A percentile compares a stretch with the other conserved stretches of the same genome.
Conservation (phyloP, 805 yeast genomes). For the Yamadazyma olivae region DNA sequence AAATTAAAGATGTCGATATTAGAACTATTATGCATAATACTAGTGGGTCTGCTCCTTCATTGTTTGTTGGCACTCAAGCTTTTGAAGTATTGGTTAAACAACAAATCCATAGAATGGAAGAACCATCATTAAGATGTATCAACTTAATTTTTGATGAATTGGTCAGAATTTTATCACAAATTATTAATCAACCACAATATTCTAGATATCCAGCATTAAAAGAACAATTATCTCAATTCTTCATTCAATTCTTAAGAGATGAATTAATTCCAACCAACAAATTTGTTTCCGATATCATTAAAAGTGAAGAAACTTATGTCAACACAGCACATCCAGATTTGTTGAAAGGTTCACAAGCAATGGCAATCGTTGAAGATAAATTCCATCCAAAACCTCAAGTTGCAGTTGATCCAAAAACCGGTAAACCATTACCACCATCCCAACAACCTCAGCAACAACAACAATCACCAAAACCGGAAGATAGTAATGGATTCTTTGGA, state of each 20-base stretch:
- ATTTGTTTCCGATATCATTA: constrained; percentile 80
- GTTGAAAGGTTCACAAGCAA: constrained; percentile 90
- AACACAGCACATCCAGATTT: constrained; percentile 98
- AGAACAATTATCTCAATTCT: constrained; percentile 78
- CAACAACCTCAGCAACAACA: constrained; percentile 21
- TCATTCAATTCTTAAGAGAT: constrained; percentile 75
- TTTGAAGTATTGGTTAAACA: constrained; percentile 94
- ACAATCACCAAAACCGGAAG: constrained; percentile 28
- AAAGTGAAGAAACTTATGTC: constrained; percentile 87
- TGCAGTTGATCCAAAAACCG: constrained; percentile 84
- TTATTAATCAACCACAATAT: constrained; percentile 76
- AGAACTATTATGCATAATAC: constrained; percentile 96
- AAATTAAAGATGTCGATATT: constrained; percentile 91
- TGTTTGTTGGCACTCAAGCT: constrained; percentile 96
- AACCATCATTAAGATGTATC: constrained; percentile 86
- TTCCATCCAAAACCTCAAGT: constrained; percentile 73
- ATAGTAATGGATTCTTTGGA: constrained; percentile 82
- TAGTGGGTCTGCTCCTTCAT: constrained; percentile 92
- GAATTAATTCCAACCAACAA: constrained; percentile 81
- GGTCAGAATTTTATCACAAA: constrained; percentile 84
- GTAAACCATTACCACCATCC: constrained; percentile 65
- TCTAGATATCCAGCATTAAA: constrained; percentile 88
- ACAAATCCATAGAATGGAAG: constrained; percentile 91
- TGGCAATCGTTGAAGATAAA: constrained; percentile 88
- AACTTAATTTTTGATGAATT: constrained; percentile 90